Evolutionary conservation across 2,329 filamentous ascomycete genomes (phyloP).

Genomic region (Capronia americana): DNA sequence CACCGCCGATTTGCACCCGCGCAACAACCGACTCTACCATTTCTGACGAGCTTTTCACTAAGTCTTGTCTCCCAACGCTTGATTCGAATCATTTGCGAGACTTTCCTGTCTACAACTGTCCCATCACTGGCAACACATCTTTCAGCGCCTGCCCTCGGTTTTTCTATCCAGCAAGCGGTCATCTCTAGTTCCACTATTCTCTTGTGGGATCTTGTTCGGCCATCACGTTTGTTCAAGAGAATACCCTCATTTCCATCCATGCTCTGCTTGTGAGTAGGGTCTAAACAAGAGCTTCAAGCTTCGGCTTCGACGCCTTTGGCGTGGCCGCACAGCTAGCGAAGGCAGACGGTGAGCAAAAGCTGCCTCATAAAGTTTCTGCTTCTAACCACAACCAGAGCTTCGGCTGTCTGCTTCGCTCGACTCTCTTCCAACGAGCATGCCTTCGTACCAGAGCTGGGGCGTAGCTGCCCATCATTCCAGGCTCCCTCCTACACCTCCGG

Average conservation of each 20-base stretch:
- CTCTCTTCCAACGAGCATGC: slow-evolving; percentile 33
- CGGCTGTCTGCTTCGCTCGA: slow-evolving; percentile 37
- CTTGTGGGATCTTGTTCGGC: slow-evolving; percentile 4
- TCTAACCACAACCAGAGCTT: slow-evolving; percentile 21
- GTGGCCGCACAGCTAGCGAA: slow-evolving; percentile 29
- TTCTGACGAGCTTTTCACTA: slow-evolving; percentile 58
- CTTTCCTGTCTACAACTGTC: slow-evolving; percentile 15
- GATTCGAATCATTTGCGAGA: slow-evolving; percentile 9
- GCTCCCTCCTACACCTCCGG: slow-evolving; percentile 41
- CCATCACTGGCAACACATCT: slow-evolving; percentile 12
- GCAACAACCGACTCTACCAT: background rate
- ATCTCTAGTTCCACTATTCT: background rate
- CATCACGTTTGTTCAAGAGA: slow-evolving; percentile 9
- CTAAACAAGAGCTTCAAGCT: slow-evolving; percentile 28
- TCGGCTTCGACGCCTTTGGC: slow-evolving; percentile 36
- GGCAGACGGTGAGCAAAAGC: slow-evolving; percentile 34
- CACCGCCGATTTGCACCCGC: slow-evolving; percentile 11
- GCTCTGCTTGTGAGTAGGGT: slow-evolving; percentile 28
- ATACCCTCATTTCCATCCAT: slow-evolving; percentile 24
- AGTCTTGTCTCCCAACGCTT: slow-evolving; percentile 51
- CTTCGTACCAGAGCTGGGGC: slow-evolving; percentile 39
- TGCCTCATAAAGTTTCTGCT: background rate
- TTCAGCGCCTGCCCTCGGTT: background rate
- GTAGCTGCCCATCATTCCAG: slow-evolving; percentile 35
- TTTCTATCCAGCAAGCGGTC: background rate